phyloP scores from a whole-genome alignment of 495 filamentous ascomycete genomes.

The Barbatosphaeria neglecta region DNA sequence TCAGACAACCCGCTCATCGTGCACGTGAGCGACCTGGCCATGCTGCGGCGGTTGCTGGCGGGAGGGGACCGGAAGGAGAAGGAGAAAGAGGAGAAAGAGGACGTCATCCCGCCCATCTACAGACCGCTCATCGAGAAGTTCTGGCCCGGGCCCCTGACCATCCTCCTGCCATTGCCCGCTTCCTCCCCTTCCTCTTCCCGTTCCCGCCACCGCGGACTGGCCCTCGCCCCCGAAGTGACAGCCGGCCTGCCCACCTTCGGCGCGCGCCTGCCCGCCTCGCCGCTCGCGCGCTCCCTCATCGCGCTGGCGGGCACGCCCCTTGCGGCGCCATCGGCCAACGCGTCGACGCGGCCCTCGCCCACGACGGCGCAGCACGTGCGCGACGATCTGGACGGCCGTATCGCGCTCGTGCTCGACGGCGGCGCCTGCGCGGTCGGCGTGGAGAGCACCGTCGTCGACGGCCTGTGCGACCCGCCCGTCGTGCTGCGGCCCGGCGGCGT shows the following conservation, averaged over 20 bases:
- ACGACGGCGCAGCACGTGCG: constrained; percentile 81
- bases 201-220: no score
- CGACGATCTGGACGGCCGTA: constrained; percentile 74
- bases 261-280: constrained; percentile 73
- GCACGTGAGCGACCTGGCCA: constrained; percentile 70
- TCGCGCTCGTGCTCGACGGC: constrained; percentile 82
- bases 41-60: constrained; percentile 55
- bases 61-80: constrained; percentile 10
- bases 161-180: constrained; percentile 69
- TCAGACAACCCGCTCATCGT: constrained; percentile 93
- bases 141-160: constrained; percentile 93
- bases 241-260: constrained; percentile 76
- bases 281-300: constrained; percentile 79
- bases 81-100: constrained; percentile 17
- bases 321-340: constrained; percentile 92
- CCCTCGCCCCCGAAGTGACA: constrained; percentile 79
- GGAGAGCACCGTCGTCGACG: constrained; percentile 94
- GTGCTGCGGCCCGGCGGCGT: constrained; percentile 84
- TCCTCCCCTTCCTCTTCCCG: no score
- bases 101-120: constrained; percentile 70
- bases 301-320: constrained; percentile 62
- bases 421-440: constrained; percentile 79
- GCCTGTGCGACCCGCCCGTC: constrained; percentile 64
- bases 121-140: constrained; percentile 65
- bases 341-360: constrained; percentile 81